These are phyloP conservation scores for Tephrocybe sp. DNA, from an alignment of 768 basidiomycete species.

Conservation along the genomic window DNA sequence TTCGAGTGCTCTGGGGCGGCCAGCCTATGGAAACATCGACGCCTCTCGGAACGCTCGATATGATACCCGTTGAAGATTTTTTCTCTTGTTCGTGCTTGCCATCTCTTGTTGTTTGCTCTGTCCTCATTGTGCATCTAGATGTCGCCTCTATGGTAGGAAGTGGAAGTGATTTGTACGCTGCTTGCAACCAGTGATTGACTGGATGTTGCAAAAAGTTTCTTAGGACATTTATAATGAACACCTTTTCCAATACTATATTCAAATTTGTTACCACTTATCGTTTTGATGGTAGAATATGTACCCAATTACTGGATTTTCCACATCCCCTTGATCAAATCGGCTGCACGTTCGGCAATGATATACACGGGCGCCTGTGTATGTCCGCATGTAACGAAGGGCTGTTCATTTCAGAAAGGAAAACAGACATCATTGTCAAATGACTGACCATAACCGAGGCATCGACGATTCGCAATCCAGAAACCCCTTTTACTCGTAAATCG, in stretches of 20 bases:
- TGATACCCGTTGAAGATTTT: conserved; percentile 42
- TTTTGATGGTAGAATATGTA: no score
- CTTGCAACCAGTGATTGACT: conserved; percentile 24
- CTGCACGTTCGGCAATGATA: conserved; percentile 18
- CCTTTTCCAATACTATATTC: no score
- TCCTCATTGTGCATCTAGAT: conserved; percentile 26
- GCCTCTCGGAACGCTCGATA: conserved; percentile 43
- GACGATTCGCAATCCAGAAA: conserved; percentile 28
- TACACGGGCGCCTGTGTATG: conserved; percentile 23
- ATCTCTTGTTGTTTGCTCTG: neutral
- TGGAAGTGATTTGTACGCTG: conserved; percentile 29
- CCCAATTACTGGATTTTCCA: no score
- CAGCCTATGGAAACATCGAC: conserved; percentile 50
- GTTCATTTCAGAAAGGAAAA: no score
- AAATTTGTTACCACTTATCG: no score
- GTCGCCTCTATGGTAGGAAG: conserved; percentile 39
- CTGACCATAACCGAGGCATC: conserved; percentile 29
- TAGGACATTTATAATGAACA: no score
- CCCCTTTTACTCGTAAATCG: conserved; percentile 26
- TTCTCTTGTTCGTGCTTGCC: conserved; percentile 36
- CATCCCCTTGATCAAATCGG: conserved; percentile 1
- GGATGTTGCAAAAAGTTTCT: neutral
- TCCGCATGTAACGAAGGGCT: conserved; percentile 15
- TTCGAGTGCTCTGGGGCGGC: conserved; percentile 53
- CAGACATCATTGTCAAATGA: no score